Percentiles rank a stretch among this genome's conserved stretches.
phyloP scores from a whole-genome alignment of 208 protist genomes.

The Trypanosoma scelopori region DNA sequence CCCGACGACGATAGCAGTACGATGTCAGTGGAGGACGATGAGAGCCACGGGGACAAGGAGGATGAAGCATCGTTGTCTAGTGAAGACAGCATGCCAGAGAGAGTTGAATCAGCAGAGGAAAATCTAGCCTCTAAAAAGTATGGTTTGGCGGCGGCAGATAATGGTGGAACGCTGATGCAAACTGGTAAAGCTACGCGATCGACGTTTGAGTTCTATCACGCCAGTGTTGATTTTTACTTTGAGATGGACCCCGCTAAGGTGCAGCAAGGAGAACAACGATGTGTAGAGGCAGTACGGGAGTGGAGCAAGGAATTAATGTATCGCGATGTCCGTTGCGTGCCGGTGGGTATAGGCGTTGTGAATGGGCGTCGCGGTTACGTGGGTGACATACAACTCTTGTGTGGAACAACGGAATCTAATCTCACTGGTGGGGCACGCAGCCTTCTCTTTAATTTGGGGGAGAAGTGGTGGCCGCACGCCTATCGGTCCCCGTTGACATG shows the following conservation, averaged over 20 bases:
- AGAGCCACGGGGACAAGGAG: not conserved
- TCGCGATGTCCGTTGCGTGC: conserved; percentile 38
- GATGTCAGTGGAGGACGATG: not conserved
- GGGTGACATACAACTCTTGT: conserved; percentile 51
- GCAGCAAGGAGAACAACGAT: not conserved
- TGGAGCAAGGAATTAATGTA: conserved; percentile 26
- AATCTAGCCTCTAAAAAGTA: not conserved
- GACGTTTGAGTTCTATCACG: conserved; percentile 8
- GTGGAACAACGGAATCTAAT: too few species aligned
- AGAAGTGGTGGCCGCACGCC: not conserved
- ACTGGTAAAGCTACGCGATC: not conserved
- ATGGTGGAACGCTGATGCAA: not conserved
- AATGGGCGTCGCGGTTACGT: conserved; percentile 49
- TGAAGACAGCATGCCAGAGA: not conserved
- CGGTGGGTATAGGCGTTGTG: conserved; percentile 44
- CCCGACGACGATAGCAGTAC: not conserved
- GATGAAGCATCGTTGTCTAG: not conserved
- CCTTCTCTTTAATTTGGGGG: conserved; percentile 4
- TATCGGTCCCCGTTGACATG: not conserved
- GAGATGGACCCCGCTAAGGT: conserved; percentile 4
- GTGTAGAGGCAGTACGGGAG: not conserved
- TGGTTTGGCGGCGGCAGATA: not conserved
- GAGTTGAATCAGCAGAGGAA: not conserved
- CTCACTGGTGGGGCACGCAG: not conserved
- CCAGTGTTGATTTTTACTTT: conserved; percentile 27